Evolutionary conservation across 2,329 filamentous ascomycete genomes (phyloP), one percentile per base, ranked within the genome.

Genomic region (Bipolaris zeicola): DNA sequence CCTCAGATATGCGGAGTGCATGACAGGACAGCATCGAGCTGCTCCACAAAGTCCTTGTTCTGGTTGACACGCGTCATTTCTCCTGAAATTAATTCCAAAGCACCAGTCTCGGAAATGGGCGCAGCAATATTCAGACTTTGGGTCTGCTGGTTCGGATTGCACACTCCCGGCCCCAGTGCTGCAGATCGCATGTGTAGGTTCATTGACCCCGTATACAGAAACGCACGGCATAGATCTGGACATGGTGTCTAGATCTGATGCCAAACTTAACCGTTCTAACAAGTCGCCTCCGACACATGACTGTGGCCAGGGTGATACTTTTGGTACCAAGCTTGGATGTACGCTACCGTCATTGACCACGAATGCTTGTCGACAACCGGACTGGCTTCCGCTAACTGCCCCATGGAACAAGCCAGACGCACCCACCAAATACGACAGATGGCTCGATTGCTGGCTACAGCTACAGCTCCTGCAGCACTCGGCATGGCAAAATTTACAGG

Each of bases 271-370:
- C 42, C 42, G 51, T 43, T 46, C 28, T 44, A 39, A 24, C 28
- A 42, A 34, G 31, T 13, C n/a, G 28, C 36, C 48, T 50, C 48
- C 5, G 24, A 41, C 48, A 34, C 26, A 26, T 31, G 16, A 37
- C 31, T 28, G 33, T 36, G 33, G 22, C 41, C 18, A 52, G 33
- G 22, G 11, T 16, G 4, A 16, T 28, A n/a, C 20, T 14, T 37
- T 37, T 51, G 41, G 47, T 47, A 45, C 41, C 41, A 36, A 34
- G n/a, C 11, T 6, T 43, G n/a, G 36, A 42, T 51, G 41, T 26
- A 41, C 24, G 48, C 52, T 36, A 39, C 49, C 48, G 44, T 59
- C 45, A 33, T 57, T 52, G 49, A 34, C 36, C 45, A 50, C 41
- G 33, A 14, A 28, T 20, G 26, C 18, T 39, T 18, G 26, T 39